Evolutionary conservation across 2,329 filamentous ascomycete genomes (phyloP).

Genomic region (Sclerotinia trifoliorum): DNA sequence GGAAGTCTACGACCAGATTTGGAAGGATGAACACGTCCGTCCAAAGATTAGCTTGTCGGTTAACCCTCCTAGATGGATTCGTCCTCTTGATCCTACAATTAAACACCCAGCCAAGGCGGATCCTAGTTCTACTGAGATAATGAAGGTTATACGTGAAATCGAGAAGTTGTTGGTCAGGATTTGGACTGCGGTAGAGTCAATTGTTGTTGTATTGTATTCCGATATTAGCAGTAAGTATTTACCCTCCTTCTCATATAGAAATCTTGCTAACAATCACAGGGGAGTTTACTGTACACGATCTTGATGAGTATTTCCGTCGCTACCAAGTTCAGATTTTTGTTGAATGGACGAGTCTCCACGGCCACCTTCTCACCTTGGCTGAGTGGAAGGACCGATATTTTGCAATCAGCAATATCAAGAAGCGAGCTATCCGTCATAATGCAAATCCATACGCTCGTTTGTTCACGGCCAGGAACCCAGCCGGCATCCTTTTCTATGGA

Average conservation of each 20-base stretch:
- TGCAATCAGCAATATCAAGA: constrained; percentile 3
- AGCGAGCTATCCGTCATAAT: background rate
- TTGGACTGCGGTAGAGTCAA: constrained; percentile 18
- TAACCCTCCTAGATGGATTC: constrained; percentile 6
- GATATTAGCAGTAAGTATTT: background rate
- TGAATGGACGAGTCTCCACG: background rate
- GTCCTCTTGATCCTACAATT: background rate
- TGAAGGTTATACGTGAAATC: constrained; percentile 6
- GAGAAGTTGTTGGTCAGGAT: constrained; percentile 11
- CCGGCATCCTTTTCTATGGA: constrained; percentile 3
- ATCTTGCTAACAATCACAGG: constrained; percentile 1
- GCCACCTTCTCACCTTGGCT: background rate
- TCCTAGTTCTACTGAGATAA: background rate
- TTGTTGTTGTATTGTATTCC: constrained; percentile 11
- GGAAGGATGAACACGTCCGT: constrained; percentile 1
- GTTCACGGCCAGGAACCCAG: constrained; percentile 1
- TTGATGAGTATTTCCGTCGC: background rate
- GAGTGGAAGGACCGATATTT: constrained; percentile 19
- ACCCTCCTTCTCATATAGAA: background rate
- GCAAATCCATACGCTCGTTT: constrained; percentile 12
- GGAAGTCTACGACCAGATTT: constrained; percentile 6
- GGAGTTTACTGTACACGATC: background rate
- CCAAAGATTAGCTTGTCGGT: constrained; percentile 8
- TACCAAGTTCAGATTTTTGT: constrained; percentile 1
- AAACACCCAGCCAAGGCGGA: background rate